phyloP scores from a whole-genome alignment of 768 basidiomycete genomes.

The Lactifluus hygrophoroides region DNA sequence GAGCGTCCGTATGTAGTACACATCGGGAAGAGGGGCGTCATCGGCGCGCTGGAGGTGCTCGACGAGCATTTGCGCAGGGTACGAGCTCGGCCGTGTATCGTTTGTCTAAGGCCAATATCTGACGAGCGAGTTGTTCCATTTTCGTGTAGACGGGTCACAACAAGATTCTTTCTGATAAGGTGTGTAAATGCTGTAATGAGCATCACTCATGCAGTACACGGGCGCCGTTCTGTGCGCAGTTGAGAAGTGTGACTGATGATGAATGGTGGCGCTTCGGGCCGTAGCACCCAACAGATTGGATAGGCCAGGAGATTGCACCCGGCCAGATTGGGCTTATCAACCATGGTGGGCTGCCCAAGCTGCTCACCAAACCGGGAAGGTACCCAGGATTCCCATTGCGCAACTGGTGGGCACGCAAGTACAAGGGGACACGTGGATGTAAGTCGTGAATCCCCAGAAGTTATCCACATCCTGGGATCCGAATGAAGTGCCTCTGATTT shows the following conservation, averaged over 20 bases:
- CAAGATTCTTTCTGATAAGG: conserved; percentile 58
- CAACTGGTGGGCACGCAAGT: conserved; percentile 82
- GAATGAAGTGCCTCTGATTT: not conserved
- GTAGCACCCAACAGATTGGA: conserved; percentile 56
- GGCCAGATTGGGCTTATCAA: conserved; percentile 69
- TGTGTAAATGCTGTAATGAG: conserved; percentile 11
- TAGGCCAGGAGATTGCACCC: conserved; percentile 61
- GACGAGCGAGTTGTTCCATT: not conserved
- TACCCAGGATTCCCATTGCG: conserved; percentile 69
- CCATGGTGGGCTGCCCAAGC: conserved; percentile 74
- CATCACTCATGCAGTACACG: not conserved
- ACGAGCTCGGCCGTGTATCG: no score
- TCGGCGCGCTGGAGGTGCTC: conserved; percentile 60
- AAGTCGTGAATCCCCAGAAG: conserved; percentile 23
- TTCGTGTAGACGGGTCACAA: conserved; percentile 42
- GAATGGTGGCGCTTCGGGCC: not conserved
- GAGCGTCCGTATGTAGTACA: conserved; percentile 64
- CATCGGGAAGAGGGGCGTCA: conserved; percentile 58
- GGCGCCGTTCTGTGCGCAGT: not conserved
- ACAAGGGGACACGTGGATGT: conserved; percentile 62
- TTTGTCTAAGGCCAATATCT: no score
- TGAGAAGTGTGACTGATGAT: not conserved
- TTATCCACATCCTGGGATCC: not conserved
- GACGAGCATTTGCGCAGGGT: conserved; percentile 53
- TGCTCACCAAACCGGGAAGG: conserved; percentile 64